Conservation (phyloP, 768 basidiomycete species). For the Phaffia australis region DNA sequence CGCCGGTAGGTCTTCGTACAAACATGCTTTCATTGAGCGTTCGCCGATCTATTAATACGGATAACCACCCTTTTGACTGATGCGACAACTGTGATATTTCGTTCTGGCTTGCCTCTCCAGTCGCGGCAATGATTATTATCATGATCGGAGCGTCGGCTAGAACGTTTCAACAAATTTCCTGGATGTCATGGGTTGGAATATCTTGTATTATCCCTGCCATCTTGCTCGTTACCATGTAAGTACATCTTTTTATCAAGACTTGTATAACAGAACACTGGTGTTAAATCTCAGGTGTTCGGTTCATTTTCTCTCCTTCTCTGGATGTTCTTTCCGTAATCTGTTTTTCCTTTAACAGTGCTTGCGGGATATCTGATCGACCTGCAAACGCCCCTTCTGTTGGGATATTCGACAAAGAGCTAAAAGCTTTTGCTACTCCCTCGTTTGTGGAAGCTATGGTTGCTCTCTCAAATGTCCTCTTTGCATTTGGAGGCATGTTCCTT, state of each 20-base stretch:
- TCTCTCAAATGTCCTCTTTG: conserved; percentile 34
- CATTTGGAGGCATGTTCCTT: conserved; percentile 32
- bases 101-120: background rate
- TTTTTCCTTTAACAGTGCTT: conserved; percentile 17
- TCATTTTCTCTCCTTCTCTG: conserved; percentile 30
- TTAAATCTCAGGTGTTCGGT: too few relatives aligned
- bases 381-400: conserved; percentile 30
- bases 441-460: conserved; percentile 36
- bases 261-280: too few relatives aligned
- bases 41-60: too few relatives aligned
- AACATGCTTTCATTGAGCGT: conserved; percentile 6
- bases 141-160: conserved; percentile 9
- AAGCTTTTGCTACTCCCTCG: conserved; percentile 26
- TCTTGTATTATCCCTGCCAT: conserved; percentile 27
- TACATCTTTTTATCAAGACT: too few relatives aligned
- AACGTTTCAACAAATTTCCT: conserved; percentile 35
- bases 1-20: conserved; percentile 25
- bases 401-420: conserved; percentile 29
- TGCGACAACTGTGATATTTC: too few relatives aligned
- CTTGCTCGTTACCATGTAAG: too few relatives aligned
- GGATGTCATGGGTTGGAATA: conserved; percentile 33
- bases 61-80: too few relatives aligned
- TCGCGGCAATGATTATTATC: conserved; percentile 31
- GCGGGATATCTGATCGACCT: conserved; percentile 29
- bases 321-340: background rate